These are phyloP conservation scores for Scutellaria barbata DNA, from an alignment of 257 asterid genomes.

Conservation along the genomic window DNA sequence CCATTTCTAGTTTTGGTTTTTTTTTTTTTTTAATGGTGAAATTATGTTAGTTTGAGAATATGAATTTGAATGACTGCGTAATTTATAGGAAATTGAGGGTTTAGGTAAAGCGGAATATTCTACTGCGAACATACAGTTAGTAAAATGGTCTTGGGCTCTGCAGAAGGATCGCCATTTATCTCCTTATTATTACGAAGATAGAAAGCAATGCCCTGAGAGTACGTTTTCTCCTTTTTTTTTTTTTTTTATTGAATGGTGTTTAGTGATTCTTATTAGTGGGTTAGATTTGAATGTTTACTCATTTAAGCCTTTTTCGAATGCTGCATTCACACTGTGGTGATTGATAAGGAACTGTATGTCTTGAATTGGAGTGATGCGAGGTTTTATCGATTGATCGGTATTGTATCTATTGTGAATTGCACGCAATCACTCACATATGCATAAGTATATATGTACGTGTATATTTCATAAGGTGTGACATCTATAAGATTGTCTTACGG, in stretches of 20 bases:
- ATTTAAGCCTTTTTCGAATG: background rate
- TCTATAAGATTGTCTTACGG: no score
- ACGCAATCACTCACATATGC: background rate
- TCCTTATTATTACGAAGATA: conserved; percentile 59
- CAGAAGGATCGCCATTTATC: conserved; percentile 46
- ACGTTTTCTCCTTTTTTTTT: conserved; percentile 19
- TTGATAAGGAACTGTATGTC: background rate
- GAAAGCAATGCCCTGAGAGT: conserved; percentile 44
- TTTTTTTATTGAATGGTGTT: background rate
- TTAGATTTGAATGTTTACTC: background rate
- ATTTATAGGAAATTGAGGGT: conserved; percentile 53
- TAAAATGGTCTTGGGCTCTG: conserved; percentile 45
- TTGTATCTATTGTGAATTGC: background rate
- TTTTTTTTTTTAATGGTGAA: background rate
- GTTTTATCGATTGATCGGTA: background rate
- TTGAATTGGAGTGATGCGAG: background rate
- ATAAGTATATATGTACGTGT: no score
- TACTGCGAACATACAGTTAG: conserved; percentile 35
- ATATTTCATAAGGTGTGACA: no score
- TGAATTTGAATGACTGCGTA: background rate
- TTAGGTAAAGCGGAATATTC: conserved; percentile 51
- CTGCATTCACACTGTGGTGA: background rate
- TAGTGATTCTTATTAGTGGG: background rate
- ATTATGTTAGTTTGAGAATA: background rate
- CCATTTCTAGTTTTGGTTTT: background rate